Conservation (phyloP, 1,139 yeast genomes). For the Lizanozyma gosingica region DNA sequence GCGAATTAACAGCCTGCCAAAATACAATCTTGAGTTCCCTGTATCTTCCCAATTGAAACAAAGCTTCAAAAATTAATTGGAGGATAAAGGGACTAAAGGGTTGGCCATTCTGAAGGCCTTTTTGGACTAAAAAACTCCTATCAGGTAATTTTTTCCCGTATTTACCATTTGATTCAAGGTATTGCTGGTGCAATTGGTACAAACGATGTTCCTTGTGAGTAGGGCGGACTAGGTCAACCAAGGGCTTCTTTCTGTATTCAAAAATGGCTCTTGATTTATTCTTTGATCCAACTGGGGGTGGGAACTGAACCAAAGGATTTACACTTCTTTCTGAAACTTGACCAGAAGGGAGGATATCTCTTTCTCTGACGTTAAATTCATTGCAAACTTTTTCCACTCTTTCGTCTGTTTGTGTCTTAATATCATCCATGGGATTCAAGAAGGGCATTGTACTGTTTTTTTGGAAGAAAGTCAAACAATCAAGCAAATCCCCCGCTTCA, state of each 20-base stretch:
- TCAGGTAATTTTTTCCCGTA: slow-evolving; percentile 13
- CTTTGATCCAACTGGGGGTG: slow-evolving; percentile 20
- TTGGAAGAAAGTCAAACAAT: slow-evolving; percentile 12
- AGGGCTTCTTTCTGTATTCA: slow-evolving; percentile 17
- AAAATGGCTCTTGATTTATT: slow-evolving; percentile 16
- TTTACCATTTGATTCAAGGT: slow-evolving; percentile 14
- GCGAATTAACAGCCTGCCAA: slow-evolving; percentile 14
- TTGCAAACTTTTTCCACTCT: slow-evolving; percentile 4
- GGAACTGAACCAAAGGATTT: slow-evolving; percentile 26
- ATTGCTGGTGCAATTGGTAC: slow-evolving; percentile 10
- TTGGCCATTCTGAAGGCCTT: slow-evolving; percentile 5
- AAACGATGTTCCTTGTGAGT: slow-evolving; percentile 13
- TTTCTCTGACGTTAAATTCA: slow-evolving; percentile 9
- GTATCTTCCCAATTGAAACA: slow-evolving; percentile 23
- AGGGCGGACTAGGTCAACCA: slow-evolving; percentile 26
- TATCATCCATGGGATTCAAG: slow-evolving; percentile 1
- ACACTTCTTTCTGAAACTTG: slow-evolving; percentile 6
- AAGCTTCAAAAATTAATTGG: slow-evolving; percentile 22
- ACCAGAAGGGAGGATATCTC: slow-evolving; percentile 6
- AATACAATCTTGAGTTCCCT: slow-evolving; percentile 21
- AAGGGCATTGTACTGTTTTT: slow-evolving; percentile 1
- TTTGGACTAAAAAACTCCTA: slow-evolving; percentile 1
- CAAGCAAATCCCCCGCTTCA: slow-evolving; percentile 14
- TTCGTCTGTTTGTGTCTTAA: slow-evolving; percentile 3
- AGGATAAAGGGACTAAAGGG: slow-evolving; percentile 25